Evolutionary conservation across 1,284 basidiomycete species (phyloP), one percentile per base, ranked within the genome.

Genomic region (Malassezia equina): DNA sequence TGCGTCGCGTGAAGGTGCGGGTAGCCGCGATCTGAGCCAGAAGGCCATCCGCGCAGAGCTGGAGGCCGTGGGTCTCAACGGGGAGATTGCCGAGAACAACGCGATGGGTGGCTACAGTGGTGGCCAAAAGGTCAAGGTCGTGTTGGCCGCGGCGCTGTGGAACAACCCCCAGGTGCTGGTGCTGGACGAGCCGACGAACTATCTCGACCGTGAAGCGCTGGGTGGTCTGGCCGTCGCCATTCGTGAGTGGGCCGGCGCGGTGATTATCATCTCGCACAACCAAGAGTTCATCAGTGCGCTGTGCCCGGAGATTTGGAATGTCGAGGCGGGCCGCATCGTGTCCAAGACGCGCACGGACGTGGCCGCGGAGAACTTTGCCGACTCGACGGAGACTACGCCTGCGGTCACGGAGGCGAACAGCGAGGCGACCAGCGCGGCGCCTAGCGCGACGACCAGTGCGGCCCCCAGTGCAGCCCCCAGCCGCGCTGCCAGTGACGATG

Each of bases 241-340:
- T 76, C 85, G 84, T 65, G 89, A 95, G 67, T 98, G 91, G 91
- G 84, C 83, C 57, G 91, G 91, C 62, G 93, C 90, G 34, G 90
- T 96, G 50, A 86, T 93, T 67, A 94, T 94, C 78, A 95, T 96
- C 75, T 94, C 90, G 53, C 91, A 95, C 79, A 93, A 93, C 78
- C 69, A 66, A 62, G 72, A 76, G 58, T 74, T 73, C 53, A 66
- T 76, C 19, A 60, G 56, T 36, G 67, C 69, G 21, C 58, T 76
- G 11, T 75, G 72, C 62, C 67, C 74, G 25, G 77, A 78, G 84
- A 82, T 90, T 71, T 81, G 80, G 80, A 55, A 76, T 61, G 78
- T 78, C 60, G 85, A 88, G 50, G 81, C 75, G 32, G 90, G 90
- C 31, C 81, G 81, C 24, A 81, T 98, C 77, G 84, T 84, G 19